Conservation (phyloP, 148 eudicot genomes). For the Rhododendron ovatum region DNA sequence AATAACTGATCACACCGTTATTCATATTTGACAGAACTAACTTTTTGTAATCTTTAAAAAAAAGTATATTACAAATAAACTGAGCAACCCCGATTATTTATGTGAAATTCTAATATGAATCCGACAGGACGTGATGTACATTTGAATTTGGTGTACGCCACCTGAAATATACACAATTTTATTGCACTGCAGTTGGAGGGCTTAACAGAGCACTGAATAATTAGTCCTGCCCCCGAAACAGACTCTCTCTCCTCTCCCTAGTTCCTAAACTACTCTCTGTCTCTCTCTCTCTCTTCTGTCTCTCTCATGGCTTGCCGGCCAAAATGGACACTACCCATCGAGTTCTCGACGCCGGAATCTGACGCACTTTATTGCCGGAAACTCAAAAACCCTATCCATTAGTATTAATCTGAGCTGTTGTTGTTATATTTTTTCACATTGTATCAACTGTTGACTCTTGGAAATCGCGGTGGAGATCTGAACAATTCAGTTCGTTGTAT, state of each 20-base stretch:
- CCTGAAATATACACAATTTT: too few species aligned
- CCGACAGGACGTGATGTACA: too few species aligned
- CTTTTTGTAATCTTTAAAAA: too few species aligned
- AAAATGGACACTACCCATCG: background rate
- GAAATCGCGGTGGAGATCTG: background rate
- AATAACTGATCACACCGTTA: too few species aligned
- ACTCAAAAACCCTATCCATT: background rate
- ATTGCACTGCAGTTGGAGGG: background rate
- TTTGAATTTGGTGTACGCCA: too few species aligned
- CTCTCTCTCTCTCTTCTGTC: background rate
- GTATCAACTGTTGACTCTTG: background rate
- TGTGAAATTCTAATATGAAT: accelerated
- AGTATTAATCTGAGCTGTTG: background rate
- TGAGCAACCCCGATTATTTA: too few species aligned
- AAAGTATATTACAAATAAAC: too few species aligned
- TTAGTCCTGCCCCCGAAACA: background rate
- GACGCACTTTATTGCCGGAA: background rate
- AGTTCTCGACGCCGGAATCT: background rate
- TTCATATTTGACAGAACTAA: too few species aligned
- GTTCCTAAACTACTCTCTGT: background rate
- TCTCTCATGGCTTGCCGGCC: conserved; percentile 1
- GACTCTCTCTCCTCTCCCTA: background rate
- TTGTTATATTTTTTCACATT: background rate
- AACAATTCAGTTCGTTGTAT: background rate
- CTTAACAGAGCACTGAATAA: background rate